phyloP scores from a whole-genome alignment of 805 yeast species.

The Candida stauntonica region DNA sequence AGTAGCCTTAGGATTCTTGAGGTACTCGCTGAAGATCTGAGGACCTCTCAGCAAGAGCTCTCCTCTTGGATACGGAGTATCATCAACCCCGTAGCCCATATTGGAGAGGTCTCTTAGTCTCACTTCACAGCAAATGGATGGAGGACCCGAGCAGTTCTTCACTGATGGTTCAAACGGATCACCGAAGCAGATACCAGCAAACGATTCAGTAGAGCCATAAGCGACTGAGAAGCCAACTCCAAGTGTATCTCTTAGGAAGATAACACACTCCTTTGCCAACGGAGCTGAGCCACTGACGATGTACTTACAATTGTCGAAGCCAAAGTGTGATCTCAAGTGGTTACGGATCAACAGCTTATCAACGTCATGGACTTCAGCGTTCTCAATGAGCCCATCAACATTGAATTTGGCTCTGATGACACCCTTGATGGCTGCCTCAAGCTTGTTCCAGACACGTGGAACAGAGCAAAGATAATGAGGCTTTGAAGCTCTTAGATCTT shows the following conservation, averaged over 20 bases:
- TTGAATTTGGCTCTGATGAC: conserved; percentile 3
- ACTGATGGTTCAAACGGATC: conserved; percentile 46
- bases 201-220: conserved; percentile 68
- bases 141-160: conserved; percentile 51
- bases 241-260: conserved; percentile 53
- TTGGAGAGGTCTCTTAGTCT: conserved; percentile 57
- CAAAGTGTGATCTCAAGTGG: conserved; percentile 39
- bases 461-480: conserved; percentile 53
- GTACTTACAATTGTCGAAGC: conserved; percentile 38
- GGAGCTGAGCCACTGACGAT: conserved; percentile 65
- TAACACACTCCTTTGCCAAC: conserved; percentile 52
- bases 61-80: conserved; percentile 44
- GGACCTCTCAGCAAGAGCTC: conserved; percentile 64
- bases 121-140: conserved; percentile 48
- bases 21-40: conserved; percentile 53
- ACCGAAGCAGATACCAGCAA: conserved; percentile 48
- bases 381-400: conserved; percentile 3
- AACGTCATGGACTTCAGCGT: conserved; percentile 1
- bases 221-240: conserved; percentile 48
- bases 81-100: conserved; percentile 42
- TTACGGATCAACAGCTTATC: conserved; percentile 21
- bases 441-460: conserved; percentile 57
- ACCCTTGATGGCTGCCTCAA: conserved; percentile 52
- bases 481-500: conserved; percentile 47
- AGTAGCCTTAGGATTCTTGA: conserved; percentile 51